These are phyloP conservation scores for Echinosophora koreensis DNA, from an alignment of 306 rosid species.

Conservation along the genomic window DNA sequence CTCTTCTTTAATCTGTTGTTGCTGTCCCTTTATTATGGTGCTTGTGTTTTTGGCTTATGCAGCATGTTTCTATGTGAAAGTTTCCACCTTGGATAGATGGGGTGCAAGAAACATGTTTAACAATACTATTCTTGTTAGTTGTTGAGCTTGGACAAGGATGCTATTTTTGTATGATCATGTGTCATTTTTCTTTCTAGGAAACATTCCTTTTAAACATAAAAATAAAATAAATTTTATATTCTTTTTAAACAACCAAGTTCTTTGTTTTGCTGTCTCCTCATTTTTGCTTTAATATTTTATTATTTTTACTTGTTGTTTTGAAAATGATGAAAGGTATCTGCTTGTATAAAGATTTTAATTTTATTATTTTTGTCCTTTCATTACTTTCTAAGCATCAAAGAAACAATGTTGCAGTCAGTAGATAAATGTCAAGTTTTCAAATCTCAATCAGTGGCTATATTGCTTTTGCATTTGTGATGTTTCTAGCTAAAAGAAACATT, in stretches of 20 bases:
- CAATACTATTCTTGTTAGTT: too few relatives aligned
- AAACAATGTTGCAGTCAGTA: neutral
- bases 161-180: neutral
- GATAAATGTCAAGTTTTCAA: too few relatives aligned
- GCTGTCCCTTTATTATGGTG: neutral
- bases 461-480: neutral
- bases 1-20: neutral
- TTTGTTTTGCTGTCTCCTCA: too few relatives aligned
- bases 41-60: neutral
- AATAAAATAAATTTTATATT: too few relatives aligned
- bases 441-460: neutral
- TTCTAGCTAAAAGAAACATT: neutral
- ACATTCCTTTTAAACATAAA: too few relatives aligned
- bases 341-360: neutral
- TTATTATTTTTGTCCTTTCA: neutral
- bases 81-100: neutral
- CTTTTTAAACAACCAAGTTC: too few relatives aligned
- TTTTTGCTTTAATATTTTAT: neutral
- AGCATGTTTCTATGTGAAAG: constrained; percentile 12
- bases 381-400: neutral
- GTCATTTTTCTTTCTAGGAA: neutral
- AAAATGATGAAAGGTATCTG: neutral
- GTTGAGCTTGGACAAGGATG: too few relatives aligned
- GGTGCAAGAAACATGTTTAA: too few relatives aligned
- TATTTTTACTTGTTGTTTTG: neutral